Conservation (phyloP, 352 stramenopile genomes). For the Globisporangium alternatum region DNA sequence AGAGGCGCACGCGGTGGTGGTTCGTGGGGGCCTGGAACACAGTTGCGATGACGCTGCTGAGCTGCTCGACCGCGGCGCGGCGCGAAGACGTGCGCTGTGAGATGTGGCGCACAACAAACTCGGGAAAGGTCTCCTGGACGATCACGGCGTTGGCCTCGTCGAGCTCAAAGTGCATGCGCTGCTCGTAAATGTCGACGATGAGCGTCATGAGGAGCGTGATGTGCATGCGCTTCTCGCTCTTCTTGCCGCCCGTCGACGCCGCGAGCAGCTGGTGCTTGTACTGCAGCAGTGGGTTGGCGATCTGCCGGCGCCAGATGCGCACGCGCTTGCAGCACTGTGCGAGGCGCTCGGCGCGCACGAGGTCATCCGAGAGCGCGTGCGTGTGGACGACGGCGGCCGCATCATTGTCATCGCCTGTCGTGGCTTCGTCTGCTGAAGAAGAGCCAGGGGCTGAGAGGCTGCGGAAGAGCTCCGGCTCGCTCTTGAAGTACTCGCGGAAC, state of each 20-base stretch:
- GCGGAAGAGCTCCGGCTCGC: constrained; percentile 51
- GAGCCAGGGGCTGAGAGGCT: constrained; percentile 22
- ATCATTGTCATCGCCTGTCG: neutral
- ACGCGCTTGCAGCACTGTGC: constrained; percentile 77
- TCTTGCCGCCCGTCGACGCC: constrained; percentile 28
- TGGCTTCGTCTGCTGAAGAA: constrained; percentile 3
- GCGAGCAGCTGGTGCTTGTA: constrained; percentile 51
- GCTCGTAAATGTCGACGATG: constrained; percentile 78
- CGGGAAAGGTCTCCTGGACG: constrained; percentile 59
- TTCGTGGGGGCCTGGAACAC: constrained; percentile 40
- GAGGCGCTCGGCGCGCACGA: constrained; percentile 53
- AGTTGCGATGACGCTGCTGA: constrained; percentile 50
- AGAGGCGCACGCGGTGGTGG: constrained; percentile 54
- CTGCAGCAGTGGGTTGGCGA: constrained; percentile 60
- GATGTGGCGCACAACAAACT: constrained; percentile 65
- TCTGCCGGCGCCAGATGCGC: constrained; percentile 56
- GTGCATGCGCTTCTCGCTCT: constrained; percentile 69
- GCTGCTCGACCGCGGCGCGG: constrained; percentile 50
- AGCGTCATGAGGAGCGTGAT: constrained; percentile 58
- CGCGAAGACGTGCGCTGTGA: constrained; percentile 44
- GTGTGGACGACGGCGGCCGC: neutral
- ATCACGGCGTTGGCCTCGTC: constrained; percentile 26
- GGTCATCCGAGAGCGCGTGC: constrained; percentile 29
- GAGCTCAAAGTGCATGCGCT: constrained; percentile 38
- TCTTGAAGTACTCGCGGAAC: constrained; percentile 46